These are phyloP conservation scores for Knufia petricola DNA, from an alignment of 2,329 filamentous ascomycete genomes.

Conservation along the genomic window DNA sequence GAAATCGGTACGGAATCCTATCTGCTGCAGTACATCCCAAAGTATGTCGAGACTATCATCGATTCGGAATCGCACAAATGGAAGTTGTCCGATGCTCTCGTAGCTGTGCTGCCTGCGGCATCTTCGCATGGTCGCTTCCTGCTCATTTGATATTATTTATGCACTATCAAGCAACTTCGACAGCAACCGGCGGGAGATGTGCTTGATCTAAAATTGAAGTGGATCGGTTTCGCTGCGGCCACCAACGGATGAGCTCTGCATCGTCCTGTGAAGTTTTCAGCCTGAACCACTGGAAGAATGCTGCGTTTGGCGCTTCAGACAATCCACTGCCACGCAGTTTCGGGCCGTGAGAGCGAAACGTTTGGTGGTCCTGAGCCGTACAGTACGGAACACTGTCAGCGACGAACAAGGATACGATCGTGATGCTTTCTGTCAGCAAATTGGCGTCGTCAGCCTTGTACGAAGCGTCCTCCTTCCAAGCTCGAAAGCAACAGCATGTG, in stretches of 20 bases:
- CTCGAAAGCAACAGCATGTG: neutral
- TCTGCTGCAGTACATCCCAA: neutral
- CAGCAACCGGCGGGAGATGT: neutral
- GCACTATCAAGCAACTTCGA: no score
- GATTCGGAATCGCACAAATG: neutral
- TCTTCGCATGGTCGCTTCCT: no score
- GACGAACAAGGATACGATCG: neutral
- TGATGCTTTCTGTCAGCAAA: neutral
- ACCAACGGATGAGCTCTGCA: neutral
- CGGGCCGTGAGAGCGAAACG: neutral
- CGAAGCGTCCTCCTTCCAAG: neutral
- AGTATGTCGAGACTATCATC: neutral
- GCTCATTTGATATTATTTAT: no score
- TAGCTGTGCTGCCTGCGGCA: no score
- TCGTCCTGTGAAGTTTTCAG: neutral
- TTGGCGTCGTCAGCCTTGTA: neutral
- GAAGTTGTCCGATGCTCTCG: no score
- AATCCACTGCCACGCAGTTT: neutral
- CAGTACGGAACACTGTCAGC: no score
- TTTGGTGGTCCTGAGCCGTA: neutral
- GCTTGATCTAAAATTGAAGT: neutral
- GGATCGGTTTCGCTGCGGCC: neutral
- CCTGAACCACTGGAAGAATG: neutral
- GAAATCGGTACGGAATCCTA: neutral
- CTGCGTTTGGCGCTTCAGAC: neutral